Evolutionary conservation across 2,329 filamentous ascomycete genomes (phyloP).

Genomic region (Nannizzia gypsea): DNA sequence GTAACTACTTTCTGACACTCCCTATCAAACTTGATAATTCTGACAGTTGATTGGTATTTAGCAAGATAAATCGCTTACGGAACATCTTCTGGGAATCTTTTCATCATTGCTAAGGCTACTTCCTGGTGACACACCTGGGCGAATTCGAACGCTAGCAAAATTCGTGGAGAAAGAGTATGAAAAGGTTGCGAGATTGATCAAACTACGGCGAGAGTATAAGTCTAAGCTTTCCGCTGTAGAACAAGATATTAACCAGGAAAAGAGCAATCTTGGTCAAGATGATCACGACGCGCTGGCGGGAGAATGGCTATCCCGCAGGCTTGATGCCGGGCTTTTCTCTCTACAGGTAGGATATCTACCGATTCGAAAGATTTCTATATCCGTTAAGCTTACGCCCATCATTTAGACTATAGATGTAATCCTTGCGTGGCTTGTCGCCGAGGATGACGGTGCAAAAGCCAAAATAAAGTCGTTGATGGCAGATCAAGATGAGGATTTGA

Average conservation of each 20-base stretch:
- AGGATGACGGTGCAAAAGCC: constrained; percentile 63
- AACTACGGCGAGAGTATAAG: constrained; percentile 59
- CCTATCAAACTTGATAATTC: constrained; percentile 9
- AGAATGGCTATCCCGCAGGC: constrained; percentile 60
- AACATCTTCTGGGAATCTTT: constrained; percentile 78
- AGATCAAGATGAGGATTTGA: constrained; percentile 55
- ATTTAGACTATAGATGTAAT: constrained; percentile 60
- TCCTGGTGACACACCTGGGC: constrained; percentile 61
- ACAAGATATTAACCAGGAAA: constrained; percentile 48
- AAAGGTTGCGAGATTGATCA: constrained; percentile 63
- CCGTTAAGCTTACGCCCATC: background rate
- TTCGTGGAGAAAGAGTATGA: constrained; percentile 91
- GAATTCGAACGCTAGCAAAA: constrained; percentile 80
- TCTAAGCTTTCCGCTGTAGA: constrained; percentile 52
- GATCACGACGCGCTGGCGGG: constrained; percentile 51
- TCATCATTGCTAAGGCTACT: constrained; percentile 67
- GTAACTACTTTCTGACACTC: constrained; percentile 17
- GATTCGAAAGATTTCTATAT: background rate
- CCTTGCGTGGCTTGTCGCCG: constrained; percentile 80
- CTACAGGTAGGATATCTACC: constrained; percentile 45
- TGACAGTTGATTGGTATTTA: constrained; percentile 21
- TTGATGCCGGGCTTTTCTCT: constrained; percentile 76
- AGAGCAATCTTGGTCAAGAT: constrained; percentile 42
- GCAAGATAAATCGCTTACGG: constrained; percentile 53
- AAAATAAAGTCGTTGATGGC: constrained; percentile 54